Percentiles rank a stretch among this genome's conserved stretches.
These are phyloP conservation scores for Tieghemostelium lacteum DNA, from an alignment of 78 protist species.

Conservation along the genomic window DNA sequence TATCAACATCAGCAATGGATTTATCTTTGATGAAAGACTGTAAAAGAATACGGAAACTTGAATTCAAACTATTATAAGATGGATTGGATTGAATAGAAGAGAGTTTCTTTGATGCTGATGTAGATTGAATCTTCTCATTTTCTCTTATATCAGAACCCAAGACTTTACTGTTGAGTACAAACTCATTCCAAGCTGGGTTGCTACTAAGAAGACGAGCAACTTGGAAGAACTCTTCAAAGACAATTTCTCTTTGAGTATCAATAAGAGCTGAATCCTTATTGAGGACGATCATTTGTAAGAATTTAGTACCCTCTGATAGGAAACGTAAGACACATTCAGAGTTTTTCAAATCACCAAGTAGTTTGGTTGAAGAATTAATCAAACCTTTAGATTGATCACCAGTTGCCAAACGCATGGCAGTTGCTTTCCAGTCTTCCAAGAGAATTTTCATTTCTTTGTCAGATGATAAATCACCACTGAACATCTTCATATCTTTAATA, in stretches of 20 bases:
- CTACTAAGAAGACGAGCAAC: slow-evolving; percentile 1
- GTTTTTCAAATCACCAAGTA: slow-evolving; percentile 8
- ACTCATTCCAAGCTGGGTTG: slow-evolving; percentile 54
- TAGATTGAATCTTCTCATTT: slow-evolving; percentile 5
- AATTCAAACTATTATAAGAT: background rate
- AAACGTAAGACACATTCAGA: slow-evolving; percentile 28
- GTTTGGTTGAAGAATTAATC: background rate
- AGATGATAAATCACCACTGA: slow-evolving; percentile 20
- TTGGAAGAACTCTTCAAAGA: slow-evolving; percentile 55
- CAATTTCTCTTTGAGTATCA: slow-evolving; percentile 57
- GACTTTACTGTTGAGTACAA: slow-evolving; percentile 5
- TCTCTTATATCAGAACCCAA: slow-evolving; percentile 8
- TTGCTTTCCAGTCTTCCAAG: slow-evolving; percentile 43
- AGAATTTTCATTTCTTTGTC: slow-evolving; percentile 54
- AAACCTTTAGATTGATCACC: slow-evolving; percentile 30
- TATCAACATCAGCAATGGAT: slow-evolving; percentile 45
- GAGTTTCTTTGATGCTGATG: slow-evolving; percentile 1
- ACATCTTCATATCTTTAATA: slow-evolving; percentile 20
- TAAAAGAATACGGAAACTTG: slow-evolving; percentile 6
- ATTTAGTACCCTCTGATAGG: slow-evolving; percentile 40
- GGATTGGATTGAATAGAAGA: background rate
- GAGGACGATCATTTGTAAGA: slow-evolving; percentile 59
- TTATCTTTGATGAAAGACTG: slow-evolving; percentile 55
- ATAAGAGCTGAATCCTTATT: slow-evolving; percentile 4
- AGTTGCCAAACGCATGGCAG: slow-evolving; percentile 13